Conservation (phyloP, 2,329 filamentous ascomycete species). For the Exophiala sideris region DNA sequence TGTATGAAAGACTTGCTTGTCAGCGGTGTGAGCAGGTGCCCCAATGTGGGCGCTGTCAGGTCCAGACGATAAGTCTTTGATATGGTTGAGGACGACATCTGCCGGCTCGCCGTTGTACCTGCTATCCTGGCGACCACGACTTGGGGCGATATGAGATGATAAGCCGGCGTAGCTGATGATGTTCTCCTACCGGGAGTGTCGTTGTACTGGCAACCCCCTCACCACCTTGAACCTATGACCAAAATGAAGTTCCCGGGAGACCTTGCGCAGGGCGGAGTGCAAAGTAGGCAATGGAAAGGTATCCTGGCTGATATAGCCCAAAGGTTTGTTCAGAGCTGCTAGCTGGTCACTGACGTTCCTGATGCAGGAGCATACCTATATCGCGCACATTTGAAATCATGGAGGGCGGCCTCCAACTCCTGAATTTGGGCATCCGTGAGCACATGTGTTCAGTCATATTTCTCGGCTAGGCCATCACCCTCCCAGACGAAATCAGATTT, state of each 20-base stretch:
- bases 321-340: conserved; percentile 31
- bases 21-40: conserved; percentile 45
- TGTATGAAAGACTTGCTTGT: conserved; percentile 59
- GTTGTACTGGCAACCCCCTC: conserved; percentile 39
- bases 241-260: conserved; percentile 38
- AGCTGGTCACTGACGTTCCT: conserved; percentile 11
- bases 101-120: conserved; percentile 45
- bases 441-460: conserved; percentile 42
- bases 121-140: conserved; percentile 43
- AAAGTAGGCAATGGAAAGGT: conserved; percentile 43
- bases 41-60: conserved; percentile 40
- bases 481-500: conserved; percentile 48
- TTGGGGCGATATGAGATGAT: conserved; percentile 40
- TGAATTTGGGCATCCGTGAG: conserved; percentile 38
- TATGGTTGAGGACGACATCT: conserved; percentile 57
- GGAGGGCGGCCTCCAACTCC: conserved; percentile 43
- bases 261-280: conserved; percentile 31
- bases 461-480: conserved; percentile 36
- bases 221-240: conserved; percentile 46
- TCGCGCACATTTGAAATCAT: conserved; percentile 40
- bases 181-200: conserved; percentile 38
- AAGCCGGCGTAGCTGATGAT: conserved; percentile 44
- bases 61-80: conserved; percentile 56
- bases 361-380: neutral
- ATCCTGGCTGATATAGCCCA: conserved; percentile 44